Evolutionary conservation across 192 early-diverging fungal genomes (phyloP).

Genomic region (Haplosporangium gracile): DNA sequence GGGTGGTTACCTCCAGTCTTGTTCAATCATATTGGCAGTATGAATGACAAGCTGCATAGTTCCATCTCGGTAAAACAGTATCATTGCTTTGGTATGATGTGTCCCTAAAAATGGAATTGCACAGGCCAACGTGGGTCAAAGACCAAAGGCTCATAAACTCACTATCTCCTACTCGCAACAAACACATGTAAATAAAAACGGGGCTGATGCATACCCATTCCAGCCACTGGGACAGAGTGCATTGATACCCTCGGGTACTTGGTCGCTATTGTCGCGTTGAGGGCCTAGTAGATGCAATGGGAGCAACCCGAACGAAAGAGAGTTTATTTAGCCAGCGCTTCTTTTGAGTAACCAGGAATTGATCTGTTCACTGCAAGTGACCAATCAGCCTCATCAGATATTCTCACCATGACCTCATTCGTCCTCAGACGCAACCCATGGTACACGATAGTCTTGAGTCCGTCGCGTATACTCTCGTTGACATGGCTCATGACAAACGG

Average conservation of each 20-base stretch:
- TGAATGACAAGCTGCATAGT: conserved; percentile 66
- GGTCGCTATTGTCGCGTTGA: background rate
- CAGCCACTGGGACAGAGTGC: conserved; percentile 37
- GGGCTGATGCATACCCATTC: conserved; percentile 21
- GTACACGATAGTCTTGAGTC: conserved; percentile 26
- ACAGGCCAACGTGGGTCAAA: background rate
- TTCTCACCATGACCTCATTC: conserved; percentile 24
- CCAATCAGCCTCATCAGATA: background rate
- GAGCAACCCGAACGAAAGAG: background rate
- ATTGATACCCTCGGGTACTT: conserved; percentile 18
- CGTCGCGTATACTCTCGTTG: conserved; percentile 21
- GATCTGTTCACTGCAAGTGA: background rate
- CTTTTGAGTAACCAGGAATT: background rate
- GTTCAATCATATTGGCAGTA: conserved; percentile 73
- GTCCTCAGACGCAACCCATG: conserved; percentile 27
- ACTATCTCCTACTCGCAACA: too few species aligned
- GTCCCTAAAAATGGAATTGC: conserved; percentile 54
- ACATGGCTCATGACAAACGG: conserved; percentile 36
- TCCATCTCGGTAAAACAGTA: conserved; percentile 64
- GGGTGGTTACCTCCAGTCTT: conserved; percentile 68
- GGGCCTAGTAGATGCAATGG: background rate
- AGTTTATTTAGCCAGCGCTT: background rate
- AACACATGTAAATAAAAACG: background rate
- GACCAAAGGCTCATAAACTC: background rate
- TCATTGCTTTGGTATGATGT: conserved; percentile 76